Evolutionary conservation across 176 grass and related monocot genomes (phyloP), one percentile per base, ranked within the genome.

Genomic region (Canna indica): DNA sequence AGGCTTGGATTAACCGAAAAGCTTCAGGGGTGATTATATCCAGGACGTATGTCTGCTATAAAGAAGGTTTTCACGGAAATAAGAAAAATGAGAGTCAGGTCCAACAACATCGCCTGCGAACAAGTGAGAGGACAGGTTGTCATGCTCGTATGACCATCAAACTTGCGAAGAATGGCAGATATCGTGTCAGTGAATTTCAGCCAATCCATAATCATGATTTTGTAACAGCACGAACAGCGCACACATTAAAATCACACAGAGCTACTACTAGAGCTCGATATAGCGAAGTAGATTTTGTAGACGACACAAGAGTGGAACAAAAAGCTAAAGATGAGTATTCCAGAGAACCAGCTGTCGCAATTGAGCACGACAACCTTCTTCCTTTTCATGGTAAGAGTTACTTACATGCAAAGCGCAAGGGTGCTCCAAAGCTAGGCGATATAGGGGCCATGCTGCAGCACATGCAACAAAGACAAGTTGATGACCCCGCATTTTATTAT

Each of bases 11-110:
- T 17, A 85, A 85, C 42, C 54, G 77, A 27, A 75, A 78, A 47
- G 59, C 83, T 12, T 85, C 83, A 44, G 78, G 83, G 42, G 31
- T 85, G 61, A 71, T 85, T 28, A 76, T 76, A 50, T 81, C 83
- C 32, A 79, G 83, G 69, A 78, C 66, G 6, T 81, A 80, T 42
- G 83, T 85, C 42, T 85, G 83, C 64, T 78, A 85, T 45, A 85
- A 85, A 52, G 78, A 85, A 64, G 83, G 83, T 16, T 85, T 85
- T 77, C 70, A 73, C 29, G 50, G 71, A 7, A 73, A 73, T 33
- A 73, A 73, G 53, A 73, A 59, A 52, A 52, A 60, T 73, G 71
- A 41, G 52, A 73, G 7, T 41, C 71, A 60, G 35, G 71, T 73
- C 1, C 34, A 73, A 8, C 50, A 73, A 18, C 71, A 60, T 73